These are phyloP conservation scores for Daldinia loculata DNA, from an alignment of 495 filamentous ascomycete species.

Conservation along the genomic window DNA sequence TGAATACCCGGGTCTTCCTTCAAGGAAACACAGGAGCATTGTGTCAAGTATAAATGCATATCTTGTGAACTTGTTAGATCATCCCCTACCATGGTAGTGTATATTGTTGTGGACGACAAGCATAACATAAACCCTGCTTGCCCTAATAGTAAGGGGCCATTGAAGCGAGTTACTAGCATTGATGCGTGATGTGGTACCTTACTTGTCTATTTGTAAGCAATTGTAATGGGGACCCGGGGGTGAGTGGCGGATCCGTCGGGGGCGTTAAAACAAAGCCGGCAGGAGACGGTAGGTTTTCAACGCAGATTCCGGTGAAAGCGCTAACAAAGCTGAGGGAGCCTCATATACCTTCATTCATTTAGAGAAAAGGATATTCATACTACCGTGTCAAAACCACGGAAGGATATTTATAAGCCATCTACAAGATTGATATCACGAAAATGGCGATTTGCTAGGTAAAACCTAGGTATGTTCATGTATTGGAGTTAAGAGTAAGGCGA, in stretches of 20 bases:
- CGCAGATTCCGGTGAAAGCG: slow-evolving; percentile 19
- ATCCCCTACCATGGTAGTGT: neutral
- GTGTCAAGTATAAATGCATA: neutral
- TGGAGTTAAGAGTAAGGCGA: slow-evolving; percentile 5
- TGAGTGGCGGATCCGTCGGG: slow-evolving; percentile 28
- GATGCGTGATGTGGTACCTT: neutral
- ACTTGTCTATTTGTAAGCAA: slow-evolving; percentile 21
- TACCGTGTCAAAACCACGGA: neutral
- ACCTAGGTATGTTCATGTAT: slow-evolving; percentile 4
- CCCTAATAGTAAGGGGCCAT: neutral
- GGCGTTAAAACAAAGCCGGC: slow-evolving; percentile 10
- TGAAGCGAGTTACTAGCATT: neutral
- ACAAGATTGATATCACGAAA: slow-evolving; percentile 10
- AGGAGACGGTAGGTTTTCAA: slow-evolving; percentile 3
- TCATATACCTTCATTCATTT: slow-evolving; percentile 6
- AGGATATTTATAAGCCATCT: neutral
- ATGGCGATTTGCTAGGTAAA: neutral
- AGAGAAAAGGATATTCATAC: neutral
- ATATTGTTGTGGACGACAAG: neutral
- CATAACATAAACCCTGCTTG: neutral
- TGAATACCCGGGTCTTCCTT: too few species aligned
- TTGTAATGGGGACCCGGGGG: neutral
- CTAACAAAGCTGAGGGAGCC: slow-evolving; percentile 20
- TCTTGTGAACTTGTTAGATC: neutral
- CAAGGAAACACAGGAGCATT: too few species aligned